Evolutionary conservation across 208 protist species (phyloP).

Genomic region (Crithidia brevicula): DNA sequence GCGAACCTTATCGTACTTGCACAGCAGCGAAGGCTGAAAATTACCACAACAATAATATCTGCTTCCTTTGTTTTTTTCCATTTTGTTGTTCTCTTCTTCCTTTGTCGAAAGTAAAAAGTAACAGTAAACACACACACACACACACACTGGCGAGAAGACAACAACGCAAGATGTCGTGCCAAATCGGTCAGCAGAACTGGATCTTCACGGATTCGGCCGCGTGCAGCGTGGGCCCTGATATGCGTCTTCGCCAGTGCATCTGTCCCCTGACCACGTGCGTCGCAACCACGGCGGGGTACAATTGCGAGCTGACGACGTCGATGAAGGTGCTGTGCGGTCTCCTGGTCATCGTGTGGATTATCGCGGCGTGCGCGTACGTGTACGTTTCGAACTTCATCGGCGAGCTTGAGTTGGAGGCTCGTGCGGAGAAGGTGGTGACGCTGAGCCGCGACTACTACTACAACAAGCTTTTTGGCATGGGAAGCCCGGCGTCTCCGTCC

Average conservation of each 20-base stretch:
- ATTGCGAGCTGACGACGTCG: conserved; percentile 62
- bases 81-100: background rate
- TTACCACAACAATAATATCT: too few species aligned
- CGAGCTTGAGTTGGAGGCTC: conserved; percentile 45
- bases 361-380: conserved; percentile 67
- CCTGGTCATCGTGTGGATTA: conserved; percentile 65
- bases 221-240: conserved; percentile 66
- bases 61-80: background rate
- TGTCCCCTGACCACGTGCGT: conserved; percentile 79
- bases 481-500: conserved; percentile 14
- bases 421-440: conserved; percentile 28
- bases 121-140: background rate
- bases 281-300: conserved; percentile 37
- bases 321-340: conserved; percentile 64
- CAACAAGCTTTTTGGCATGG: conserved; percentile 73
- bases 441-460: conserved; percentile 71
- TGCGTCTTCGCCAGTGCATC: conserved; percentile 70
- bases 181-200: conserved; percentile 46
- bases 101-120: background rate
- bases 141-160: background rate
- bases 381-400: conserved; percentile 61
- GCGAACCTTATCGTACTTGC: too few species aligned
- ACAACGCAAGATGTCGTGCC: conserved; percentile 40
- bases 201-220: conserved; percentile 81
- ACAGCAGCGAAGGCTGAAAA: too few species aligned